phyloP scores from a whole-genome alignment of 768 basidiomycete genomes.

The Trametes villosa region DNA sequence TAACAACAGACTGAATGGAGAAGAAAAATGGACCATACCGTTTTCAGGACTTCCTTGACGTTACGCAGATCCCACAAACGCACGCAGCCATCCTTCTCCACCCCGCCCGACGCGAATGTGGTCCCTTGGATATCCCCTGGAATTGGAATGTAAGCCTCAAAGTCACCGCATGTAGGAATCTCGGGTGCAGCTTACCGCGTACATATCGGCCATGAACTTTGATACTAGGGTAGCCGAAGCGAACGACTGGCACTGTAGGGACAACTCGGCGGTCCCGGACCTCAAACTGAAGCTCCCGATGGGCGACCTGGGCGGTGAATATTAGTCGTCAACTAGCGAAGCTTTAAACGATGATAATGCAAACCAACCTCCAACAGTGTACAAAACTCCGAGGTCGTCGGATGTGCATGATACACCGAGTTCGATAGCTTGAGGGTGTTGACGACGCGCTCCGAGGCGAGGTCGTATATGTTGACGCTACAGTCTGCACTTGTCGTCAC shows the following conservation, averaged over 20 bases:
- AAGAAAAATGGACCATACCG: conserved; percentile 27
- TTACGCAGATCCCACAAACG: conserved; percentile 55
- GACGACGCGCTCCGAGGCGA: conserved; percentile 49
- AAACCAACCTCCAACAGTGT: conserved; percentile 48
- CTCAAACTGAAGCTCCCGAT: conserved; percentile 57
- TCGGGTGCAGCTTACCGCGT: too few species aligned
- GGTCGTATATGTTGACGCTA: conserved; percentile 48
- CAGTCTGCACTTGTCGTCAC: conserved; percentile 54
- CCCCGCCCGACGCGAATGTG: conserved; percentile 47
- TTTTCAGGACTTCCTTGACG: conserved; percentile 26
- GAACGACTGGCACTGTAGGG: conserved; percentile 40
- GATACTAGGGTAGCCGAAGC: conserved; percentile 48
- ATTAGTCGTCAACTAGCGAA: not conserved
- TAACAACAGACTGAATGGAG: not conserved
- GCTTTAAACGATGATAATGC: not conserved
- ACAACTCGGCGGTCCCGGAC: conserved; percentile 50
- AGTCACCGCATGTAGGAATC: too few species aligned
- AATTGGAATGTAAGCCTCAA: too few species aligned
- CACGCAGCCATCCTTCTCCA: conserved; percentile 44
- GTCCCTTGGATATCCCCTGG: conserved; percentile 28
- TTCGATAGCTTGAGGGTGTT: conserved; percentile 48
- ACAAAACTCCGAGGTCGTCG: conserved; percentile 43
- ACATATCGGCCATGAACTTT: conserved; percentile 48
- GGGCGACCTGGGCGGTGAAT: conserved; percentile 43
- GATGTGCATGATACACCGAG: conserved; percentile 47